A percentile compares a stretch with the other conserved stretches of the same genome.
phyloP scores from a whole-genome alignment of 495 filamentous ascomycete genomes.

The Geoglossum glabrum region DNA sequence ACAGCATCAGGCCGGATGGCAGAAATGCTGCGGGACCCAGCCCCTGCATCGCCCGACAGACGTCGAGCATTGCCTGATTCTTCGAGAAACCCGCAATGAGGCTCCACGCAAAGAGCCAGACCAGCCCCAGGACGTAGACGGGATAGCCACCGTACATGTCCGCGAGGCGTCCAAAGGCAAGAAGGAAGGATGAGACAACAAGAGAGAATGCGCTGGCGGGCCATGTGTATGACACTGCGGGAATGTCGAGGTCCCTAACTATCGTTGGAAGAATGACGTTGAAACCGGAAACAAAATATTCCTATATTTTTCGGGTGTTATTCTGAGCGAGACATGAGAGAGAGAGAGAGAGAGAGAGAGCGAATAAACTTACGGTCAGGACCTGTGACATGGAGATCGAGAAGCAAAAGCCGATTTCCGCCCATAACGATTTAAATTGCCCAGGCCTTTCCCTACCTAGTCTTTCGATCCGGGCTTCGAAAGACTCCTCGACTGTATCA shows the following conservation, averaged over 20 bases:
- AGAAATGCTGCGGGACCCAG: constrained; percentile 61
- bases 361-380: constrained; percentile 33
- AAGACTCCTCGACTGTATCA: not conserved
- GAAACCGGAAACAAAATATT: constrained; percentile 78
- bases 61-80: constrained; percentile 51
- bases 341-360: too few species aligned
- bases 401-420: constrained; percentile 51
- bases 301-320: too few species aligned
- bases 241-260: constrained; percentile 39
- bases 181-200: constrained; percentile 49
- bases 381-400: constrained; percentile 56
- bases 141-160: constrained; percentile 62
- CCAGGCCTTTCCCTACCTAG: constrained; percentile 53
- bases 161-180: constrained; percentile 56
- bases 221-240: constrained; percentile 47
- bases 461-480: constrained; percentile 27
- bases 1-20: constrained; percentile 56
- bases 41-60: constrained; percentile 60
- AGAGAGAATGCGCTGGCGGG: constrained; percentile 62
- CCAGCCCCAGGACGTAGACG: constrained; percentile 43
- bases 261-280: constrained; percentile 62
- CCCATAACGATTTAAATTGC: constrained; percentile 35
- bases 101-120: constrained; percentile 56
- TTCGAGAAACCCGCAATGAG: constrained; percentile 52
- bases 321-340: too few species aligned